A percentile compares a stretch with the other conserved stretches of the same genome.
phyloP scores from a whole-genome alignment of 805 yeast species.

The Saccharomycopsis fodiens region DNA sequence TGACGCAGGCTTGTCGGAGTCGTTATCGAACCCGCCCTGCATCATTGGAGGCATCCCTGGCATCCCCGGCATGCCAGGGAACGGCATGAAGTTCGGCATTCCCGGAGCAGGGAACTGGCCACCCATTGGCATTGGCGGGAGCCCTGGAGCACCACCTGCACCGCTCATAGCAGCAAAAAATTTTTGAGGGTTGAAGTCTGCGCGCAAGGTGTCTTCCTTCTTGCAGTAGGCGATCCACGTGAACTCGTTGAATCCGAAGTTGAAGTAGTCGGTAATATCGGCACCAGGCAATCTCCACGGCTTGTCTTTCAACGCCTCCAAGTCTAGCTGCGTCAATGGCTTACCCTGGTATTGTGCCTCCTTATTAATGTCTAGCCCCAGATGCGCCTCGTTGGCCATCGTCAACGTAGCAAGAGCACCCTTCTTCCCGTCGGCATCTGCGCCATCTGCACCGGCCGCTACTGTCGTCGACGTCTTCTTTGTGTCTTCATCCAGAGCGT shows the following conservation, averaged over 20 bases:
- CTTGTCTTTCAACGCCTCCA: constrained; percentile 80
- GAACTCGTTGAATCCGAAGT: constrained; percentile 92
- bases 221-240: constrained; percentile 92
- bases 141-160: constrained; percentile 1
- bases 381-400: constrained; percentile 27
- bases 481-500: constrained; percentile 27
- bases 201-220: constrained; percentile 75
- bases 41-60: constrained; percentile 23
- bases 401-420: background rate
- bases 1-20: background rate
- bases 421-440: constrained; percentile 25
- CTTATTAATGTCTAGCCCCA: constrained; percentile 58
- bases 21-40: background rate
- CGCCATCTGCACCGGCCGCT: constrained; percentile 25
- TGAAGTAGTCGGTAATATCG: constrained; percentile 88
- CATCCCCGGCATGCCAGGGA: constrained; percentile 24
- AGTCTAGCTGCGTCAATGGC: constrained; percentile 73
- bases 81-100: background rate
- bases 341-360: constrained; percentile 72
- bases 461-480: constrained; percentile 5
- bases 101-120: background rate
- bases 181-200: constrained; percentile 27
- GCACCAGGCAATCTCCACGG: constrained; percentile 99
- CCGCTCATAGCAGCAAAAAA: background rate
- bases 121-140: constrained; percentile 1